These are phyloP conservation scores for Agaricus subrufescens DNA, from an alignment of 768 basidiomycete genomes.

Conservation along the genomic window DNA sequence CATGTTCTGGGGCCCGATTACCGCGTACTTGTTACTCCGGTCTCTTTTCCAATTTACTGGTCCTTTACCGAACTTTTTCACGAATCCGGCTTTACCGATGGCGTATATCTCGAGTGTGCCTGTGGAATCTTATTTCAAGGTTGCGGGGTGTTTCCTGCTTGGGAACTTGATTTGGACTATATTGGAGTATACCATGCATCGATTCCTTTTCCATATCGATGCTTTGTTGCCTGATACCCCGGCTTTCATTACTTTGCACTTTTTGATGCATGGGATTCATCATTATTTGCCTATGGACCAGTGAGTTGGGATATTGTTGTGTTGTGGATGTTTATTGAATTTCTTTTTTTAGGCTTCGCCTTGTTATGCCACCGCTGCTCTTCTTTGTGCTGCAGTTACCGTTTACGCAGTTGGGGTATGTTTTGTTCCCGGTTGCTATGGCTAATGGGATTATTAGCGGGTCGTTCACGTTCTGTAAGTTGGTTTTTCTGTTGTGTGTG, in stretches of 20 bases:
- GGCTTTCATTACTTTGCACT: conserved; percentile 79
- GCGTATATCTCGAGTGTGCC: conserved; percentile 44
- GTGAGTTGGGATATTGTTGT: conserved; percentile 32
- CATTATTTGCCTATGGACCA: conserved; percentile 97
- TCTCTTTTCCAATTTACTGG: conserved; percentile 80
- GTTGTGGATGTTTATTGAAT: neutral
- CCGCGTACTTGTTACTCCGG: conserved; percentile 72
- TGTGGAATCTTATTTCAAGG: conserved; percentile 44
- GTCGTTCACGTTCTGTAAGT: conserved; percentile 70
- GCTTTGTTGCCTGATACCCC: conserved; percentile 79
- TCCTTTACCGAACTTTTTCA: conserved; percentile 60
- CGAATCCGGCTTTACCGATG: conserved; percentile 52
- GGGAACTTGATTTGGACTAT: conserved; percentile 94
- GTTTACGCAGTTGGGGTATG: conserved; percentile 81
- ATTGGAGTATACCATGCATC: conserved; percentile 88
- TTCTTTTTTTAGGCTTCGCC: conserved; percentile 56
- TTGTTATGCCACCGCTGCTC: conserved; percentile 94
- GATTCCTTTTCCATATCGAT: conserved; percentile 97
- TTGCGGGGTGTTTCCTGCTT: conserved; percentile 64
- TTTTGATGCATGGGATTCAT: conserved; percentile 91
- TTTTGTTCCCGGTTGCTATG: conserved; percentile 74
- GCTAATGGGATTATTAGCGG: conserved; percentile 94
- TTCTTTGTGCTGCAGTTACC: conserved; percentile 77
- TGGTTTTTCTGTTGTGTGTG: neutral
- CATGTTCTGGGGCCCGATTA: conserved; percentile 85